Percentiles rank a stretch among this genome's conserved stretches.
Evolutionary conservation across 768 basidiomycete genomes (phyloP).

Genomic region (Kwoniella botswanensis): DNA sequence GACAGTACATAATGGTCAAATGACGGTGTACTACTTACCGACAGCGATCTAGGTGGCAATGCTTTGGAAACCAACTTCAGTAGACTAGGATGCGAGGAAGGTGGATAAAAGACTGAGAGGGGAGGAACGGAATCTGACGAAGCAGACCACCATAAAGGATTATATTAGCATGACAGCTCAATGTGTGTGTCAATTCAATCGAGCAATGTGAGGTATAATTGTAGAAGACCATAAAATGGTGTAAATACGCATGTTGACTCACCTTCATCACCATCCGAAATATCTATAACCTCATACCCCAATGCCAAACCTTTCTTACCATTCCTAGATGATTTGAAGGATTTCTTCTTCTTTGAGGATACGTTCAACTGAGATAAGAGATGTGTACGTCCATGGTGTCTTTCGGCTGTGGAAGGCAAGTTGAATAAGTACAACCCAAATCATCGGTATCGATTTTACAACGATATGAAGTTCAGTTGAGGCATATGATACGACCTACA

Average conservation of each 20-base stretch:
- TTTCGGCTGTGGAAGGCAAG: constrained; percentile 24
- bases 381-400: constrained; percentile 38
- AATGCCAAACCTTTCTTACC: constrained; percentile 74
- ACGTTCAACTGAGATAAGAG: constrained; percentile 33
- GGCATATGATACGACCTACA: constrained; percentile 56
- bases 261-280: constrained; percentile 93
- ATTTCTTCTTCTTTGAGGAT: constrained; percentile 8
- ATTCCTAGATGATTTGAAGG: constrained; percentile 7
- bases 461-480: neutral
- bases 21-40: constrained; percentile 31
- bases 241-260: constrained; percentile 42
- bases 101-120: constrained; percentile 87
- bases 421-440: constrained; percentile 5
- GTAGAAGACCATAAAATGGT: neutral
- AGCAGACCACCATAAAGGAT: neutral
- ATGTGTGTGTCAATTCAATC: too few relatives aligned
- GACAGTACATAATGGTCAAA: too few relatives aligned
- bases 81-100: constrained; percentile 74
- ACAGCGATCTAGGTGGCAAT: constrained; percentile 65
- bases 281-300: constrained; percentile 90
- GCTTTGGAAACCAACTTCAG: constrained; percentile 76
- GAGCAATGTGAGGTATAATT: too few relatives aligned
- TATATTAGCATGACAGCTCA: too few relatives aligned
- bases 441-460: too few relatives aligned
- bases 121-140: constrained; percentile 80